A percentile compares a stretch with the other conserved stretches of the same genome.
Evolutionary conservation across 208 protist species (phyloP).

Genomic region (Crithidia fasciculata): DNA sequence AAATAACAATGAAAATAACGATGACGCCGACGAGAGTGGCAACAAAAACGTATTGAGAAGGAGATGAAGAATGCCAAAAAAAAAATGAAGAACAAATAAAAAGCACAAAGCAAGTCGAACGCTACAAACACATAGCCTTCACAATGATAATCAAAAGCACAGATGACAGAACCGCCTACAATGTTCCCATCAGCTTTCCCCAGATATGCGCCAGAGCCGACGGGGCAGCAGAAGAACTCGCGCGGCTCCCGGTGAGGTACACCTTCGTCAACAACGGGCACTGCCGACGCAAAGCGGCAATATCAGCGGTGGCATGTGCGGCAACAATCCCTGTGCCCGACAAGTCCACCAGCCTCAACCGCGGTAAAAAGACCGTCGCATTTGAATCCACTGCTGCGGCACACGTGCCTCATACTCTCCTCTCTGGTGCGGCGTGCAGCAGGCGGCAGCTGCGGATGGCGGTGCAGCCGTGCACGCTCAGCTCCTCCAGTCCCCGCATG

Average conservation of each 20-base stretch:
- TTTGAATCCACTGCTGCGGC: not conserved
- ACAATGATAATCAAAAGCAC: not conserved
- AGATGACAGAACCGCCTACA: not conserved
- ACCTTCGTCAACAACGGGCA: slow-evolving; percentile 25
- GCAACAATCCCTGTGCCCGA: slow-evolving; percentile 17
- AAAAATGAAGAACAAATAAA: not conserved
- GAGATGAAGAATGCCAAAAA: not conserved
- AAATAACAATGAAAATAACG: too few relatives aligned
- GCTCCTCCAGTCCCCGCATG: slow-evolving; percentile 32
- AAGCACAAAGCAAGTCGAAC: not conserved
- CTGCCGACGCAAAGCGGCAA: slow-evolving; percentile 14
- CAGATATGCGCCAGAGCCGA: slow-evolving; percentile 18
- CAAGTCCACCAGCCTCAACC: slow-evolving; percentile 26
- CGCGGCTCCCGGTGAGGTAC: not conserved
- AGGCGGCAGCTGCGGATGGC: slow-evolving; percentile 11
- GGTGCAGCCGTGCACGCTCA: slow-evolving; percentile 35
- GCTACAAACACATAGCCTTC: too few relatives aligned
- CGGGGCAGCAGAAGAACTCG: not conserved
- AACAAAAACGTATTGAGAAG: not conserved
- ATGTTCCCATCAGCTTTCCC: not conserved
- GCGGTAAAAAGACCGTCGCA: slow-evolving; percentile 11
- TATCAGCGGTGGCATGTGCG: not conserved
- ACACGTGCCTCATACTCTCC: not conserved
- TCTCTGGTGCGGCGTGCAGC: not conserved
- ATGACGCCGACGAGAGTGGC: too few relatives aligned